Percentiles rank a stretch among this genome's conserved stretches.
phyloP scores from a whole-genome alignment of 331 rosid species.

The Malus hybrid region DNA sequence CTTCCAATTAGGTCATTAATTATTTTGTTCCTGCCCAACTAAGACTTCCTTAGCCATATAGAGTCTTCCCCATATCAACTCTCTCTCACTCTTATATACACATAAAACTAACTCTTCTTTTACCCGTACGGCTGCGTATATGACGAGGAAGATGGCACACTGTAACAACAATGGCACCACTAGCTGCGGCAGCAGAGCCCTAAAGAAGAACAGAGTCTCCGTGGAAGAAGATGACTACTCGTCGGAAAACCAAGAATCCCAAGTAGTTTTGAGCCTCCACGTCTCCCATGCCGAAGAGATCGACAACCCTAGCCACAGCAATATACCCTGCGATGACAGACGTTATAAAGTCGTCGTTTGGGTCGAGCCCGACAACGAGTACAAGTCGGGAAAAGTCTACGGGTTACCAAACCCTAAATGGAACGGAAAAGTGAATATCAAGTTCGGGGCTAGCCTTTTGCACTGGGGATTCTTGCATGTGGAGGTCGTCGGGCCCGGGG shows the following conservation, averaged over 20 bases:
- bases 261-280: background rate
- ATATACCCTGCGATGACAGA: too few species aligned
- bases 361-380: background rate
- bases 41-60: too few species aligned
- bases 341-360: background rate
- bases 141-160: too few species aligned
- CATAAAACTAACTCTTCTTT: too few species aligned
- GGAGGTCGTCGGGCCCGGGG: background rate
- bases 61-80: too few species aligned
- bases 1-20: too few species aligned
- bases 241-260: background rate
- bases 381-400: background rate
- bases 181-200: background rate
- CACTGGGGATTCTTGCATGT: background rate
- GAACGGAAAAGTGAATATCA: background rate
- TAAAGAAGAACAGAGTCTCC: background rate
- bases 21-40: too few species aligned
- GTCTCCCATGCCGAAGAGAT: background rate
- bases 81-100: too few species aligned
- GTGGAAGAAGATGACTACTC: background rate
- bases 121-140: too few species aligned
- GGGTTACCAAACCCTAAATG: background rate
- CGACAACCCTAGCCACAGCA: background rate
- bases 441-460: background rate
- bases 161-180: background rate